Evolutionary conservation across 345 rosid species (phyloP), one percentile per base, ranked within the genome.

Genomic region (Streptanthus diversifolius): DNA sequence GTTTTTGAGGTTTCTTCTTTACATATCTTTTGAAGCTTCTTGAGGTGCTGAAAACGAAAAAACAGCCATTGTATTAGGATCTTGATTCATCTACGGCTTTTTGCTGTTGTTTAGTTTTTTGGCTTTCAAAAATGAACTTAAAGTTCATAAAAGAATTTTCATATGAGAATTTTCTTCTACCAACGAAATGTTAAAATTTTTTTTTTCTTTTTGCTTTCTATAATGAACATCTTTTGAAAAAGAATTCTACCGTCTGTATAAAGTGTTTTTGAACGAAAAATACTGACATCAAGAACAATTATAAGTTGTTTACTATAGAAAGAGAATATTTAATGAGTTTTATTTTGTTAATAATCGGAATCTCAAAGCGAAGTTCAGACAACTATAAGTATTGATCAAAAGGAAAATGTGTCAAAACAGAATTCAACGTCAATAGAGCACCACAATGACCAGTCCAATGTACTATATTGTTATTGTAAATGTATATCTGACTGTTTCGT

Each of bases 161-260:
- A 17, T 14, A 19, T 19, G 70, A 63, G 36, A 9, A 2, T 32
- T 52, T 53, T 30, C 9, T 63, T 53, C 41, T 53, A 4, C 21
- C 48, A 58, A 45, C 30, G 54, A 14, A 45, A 7, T 58, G 66
- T 35, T 29, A 41, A 61, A 18, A 17, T 21, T 21, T 52, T 12
- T 9, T 24, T 43, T 10, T 14, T 57, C 3, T 2, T 51, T 37
- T 41, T 49, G 44, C 27, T 66, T 66, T 74, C 36, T 45, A 36
- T 65, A 36, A 64, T 65, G 66, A 22, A 53, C 24, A 64, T 41
- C 25, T 54, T 55, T 56, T 43, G 35, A 43, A 33, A 8, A 47
- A 49, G 7, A 48, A 29, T 4, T 7, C 14, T 29, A 24, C 17
- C 22, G 1, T 63, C 39, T 51, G 22, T 51, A 45, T 35, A 35